Base-by-base conservation (phyloP, 2,329 filamentous ascomycete species). In the Phymatotrichopsis omnivora region DNA sequence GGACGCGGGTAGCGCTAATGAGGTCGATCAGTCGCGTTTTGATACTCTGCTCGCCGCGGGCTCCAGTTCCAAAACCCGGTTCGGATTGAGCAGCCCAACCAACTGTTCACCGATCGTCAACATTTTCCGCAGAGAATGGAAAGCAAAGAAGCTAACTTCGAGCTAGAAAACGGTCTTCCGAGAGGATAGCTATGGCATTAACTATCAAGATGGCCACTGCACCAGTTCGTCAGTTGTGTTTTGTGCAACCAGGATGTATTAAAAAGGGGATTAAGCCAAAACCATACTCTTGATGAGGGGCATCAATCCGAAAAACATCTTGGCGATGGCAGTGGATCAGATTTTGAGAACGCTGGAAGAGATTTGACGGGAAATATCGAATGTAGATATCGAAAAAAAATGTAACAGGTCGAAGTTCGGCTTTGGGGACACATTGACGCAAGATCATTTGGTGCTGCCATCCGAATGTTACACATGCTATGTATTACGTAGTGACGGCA, bases 121-220 rank as follows among this genome's bases (percentile, higher is more conserved):
- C n/a, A n/a, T n/a, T n/a, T n/a, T n/a, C n/a, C n/a, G n/a, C n/a
- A n/a, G n/a, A n/a, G n/a, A n/a, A n/a, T n/a, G 32, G 11, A 8
- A 14, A 42, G 19, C 4, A n/a, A 23, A 17, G 42, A 47, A 51
- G 65, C 72, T 56, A 78, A 80, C 67, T 86, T 65, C 85, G 78
- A 46, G 68, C 57, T 20, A 59, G 52, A 33, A 59, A 59, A 14
- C 57, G 52, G 40, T 59, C 57, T 56, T 59, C 87, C 58, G 85
- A 93, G 55, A 96, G 81, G 61, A 95, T 78, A 54, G 87, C 85
- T 62, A 96, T 81, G 56, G 85, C 85, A 67, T 98, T 98, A 67
- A 91, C 79, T 62, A 96, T 75, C 60, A 96, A 84, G 63, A 93
- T 72, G 57, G 78, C 74, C 56, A 89, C 83, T 86, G 60, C 17